Conservation (phyloP, 2,329 filamentous ascomycete species). For the Alternaria triticimaculans region DNA sequence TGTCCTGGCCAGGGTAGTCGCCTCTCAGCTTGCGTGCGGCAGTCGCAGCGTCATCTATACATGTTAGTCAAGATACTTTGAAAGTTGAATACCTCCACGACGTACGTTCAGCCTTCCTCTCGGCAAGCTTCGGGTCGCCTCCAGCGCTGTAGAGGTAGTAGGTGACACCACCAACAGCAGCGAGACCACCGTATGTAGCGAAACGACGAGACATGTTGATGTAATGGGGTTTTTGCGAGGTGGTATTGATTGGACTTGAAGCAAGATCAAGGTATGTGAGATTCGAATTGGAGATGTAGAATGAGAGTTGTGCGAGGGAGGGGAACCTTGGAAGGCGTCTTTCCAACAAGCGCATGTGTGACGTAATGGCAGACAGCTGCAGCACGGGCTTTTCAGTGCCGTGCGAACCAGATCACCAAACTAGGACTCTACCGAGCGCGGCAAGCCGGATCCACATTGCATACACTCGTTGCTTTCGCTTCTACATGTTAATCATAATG, state of each 20-base stretch:
- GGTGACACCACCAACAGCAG: conserved; percentile 65
- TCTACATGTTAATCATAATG: conserved; percentile 9
- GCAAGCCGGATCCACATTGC: neutral
- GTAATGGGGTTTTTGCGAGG: conserved; percentile 7
- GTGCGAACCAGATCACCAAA: conserved; percentile 30
- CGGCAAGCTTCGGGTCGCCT: conserved; percentile 79
- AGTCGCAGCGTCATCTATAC: conserved; percentile 75
- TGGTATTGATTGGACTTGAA: conserved; percentile 9
- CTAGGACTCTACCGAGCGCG: conserved; percentile 11
- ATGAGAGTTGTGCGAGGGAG: conserved; percentile 16
- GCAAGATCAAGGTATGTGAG: conserved; percentile 4
- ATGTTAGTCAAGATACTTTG: conserved; percentile 14
- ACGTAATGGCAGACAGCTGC: conserved; percentile 34
- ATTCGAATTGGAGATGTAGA: conserved; percentile 11
- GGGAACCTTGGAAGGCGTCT: conserved; percentile 26
- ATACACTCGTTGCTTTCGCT: conserved; percentile 6
- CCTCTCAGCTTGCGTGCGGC: conserved; percentile 71
- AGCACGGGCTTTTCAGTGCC: conserved; percentile 19
- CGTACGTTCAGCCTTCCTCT: conserved; percentile 85
- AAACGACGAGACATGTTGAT: conserved; percentile 38
- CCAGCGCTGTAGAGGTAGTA: conserved; percentile 94
- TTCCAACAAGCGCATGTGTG: conserved; percentile 32
- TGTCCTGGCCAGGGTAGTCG: conserved; percentile 67
- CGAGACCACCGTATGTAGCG: conserved; percentile 42
- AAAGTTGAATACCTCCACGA: conserved; percentile 7